phyloP scores from a whole-genome alignment of 495 filamentous ascomycete species.

The Lophiotrema nucula region DNA sequence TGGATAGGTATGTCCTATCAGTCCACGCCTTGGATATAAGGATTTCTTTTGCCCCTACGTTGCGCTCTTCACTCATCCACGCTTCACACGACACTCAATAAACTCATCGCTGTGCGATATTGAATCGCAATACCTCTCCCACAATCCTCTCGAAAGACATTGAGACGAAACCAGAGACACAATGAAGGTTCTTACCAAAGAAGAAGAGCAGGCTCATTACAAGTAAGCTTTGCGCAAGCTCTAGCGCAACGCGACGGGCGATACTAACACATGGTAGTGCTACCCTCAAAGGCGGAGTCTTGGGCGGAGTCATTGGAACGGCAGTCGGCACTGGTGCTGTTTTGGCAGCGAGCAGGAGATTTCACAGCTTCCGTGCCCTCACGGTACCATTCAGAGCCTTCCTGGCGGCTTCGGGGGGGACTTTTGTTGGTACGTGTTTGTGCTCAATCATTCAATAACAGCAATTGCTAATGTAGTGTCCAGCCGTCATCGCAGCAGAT shows the following conservation, averaged over 20 bases:
- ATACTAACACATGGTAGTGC: slow-evolving; percentile 51
- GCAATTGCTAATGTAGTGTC: slow-evolving; percentile 5
- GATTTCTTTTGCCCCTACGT: no score
- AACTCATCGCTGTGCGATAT: no score
- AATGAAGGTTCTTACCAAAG: slow-evolving; percentile 94
- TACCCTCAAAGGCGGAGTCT: slow-evolving; percentile 74
- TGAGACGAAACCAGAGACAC: slow-evolving; percentile 20
- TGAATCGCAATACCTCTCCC: no score
- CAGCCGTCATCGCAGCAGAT: slow-evolving; percentile 80
- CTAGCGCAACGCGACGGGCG: slow-evolving; percentile 43
- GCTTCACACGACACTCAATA: no score
- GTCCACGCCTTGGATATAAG: no score
- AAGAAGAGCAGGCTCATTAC: slow-evolving; percentile 76
- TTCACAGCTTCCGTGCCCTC: slow-evolving; percentile 70
- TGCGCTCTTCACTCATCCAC: no score
- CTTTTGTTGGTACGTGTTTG: slow-evolving; percentile 64
- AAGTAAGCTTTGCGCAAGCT: slow-evolving; percentile 44
- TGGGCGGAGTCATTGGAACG: slow-evolving; percentile 67
- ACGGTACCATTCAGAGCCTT: slow-evolving; percentile 88
- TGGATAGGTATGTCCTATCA: no score
- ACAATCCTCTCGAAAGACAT: no score
- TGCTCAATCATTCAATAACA: background rate
- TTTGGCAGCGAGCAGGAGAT: slow-evolving; percentile 58
- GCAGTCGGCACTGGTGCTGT: slow-evolving; percentile 62
- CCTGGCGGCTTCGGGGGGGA: slow-evolving; percentile 76